Evolutionary conservation across 2,329 filamentous ascomycete genomes (phyloP), one percentile per base, ranked within the genome.

Genomic region (Blastomyces parvus): DNA sequence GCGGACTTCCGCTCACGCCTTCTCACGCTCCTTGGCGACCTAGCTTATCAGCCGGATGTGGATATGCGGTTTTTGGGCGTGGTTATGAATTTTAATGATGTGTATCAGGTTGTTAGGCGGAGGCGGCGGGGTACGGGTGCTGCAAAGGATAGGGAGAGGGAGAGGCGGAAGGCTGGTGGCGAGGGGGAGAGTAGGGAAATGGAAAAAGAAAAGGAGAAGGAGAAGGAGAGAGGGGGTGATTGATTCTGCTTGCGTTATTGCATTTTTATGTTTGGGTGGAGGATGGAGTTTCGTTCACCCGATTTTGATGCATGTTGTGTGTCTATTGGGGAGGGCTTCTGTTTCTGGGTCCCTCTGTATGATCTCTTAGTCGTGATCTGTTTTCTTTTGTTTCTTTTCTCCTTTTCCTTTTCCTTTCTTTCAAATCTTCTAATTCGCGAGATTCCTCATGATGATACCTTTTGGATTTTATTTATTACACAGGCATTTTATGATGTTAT

Each of bases 71-170:
- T 97, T 80, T 78, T 99, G 68, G 94, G 91, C 48, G 91, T 97
- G 57, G 90, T 94, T 50, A 97, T 99, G 91, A 99, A 97, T 77
- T 99, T 97, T 77, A 99, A 99, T 76, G 93, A 97, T 74, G 89
- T 96, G 33, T 97, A 97, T 76, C 85, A 90, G 76, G 89, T 90
- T 17, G 84, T 87, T 70, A 84, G 87, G 73, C 86, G 86, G 77
- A 78, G 82, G 64, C 71, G 74, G 52, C 77, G 82, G 62, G 70
- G 73, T 46, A 70, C 72, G 52, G 67, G 67, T 27, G 64, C 69
- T 50, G 64, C 70, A 17, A 70, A 67, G 6, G 63, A 69, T n/a
- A 73, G 70, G 22, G 75, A 74, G 48, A 76, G 69, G 61, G 71
- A 74, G 56, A 72, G 67, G 59, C 66, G 68, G 62, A 65, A 64